These are phyloP conservation scores for Kewa caespitosa DNA, from an alignment of 179 eudicot genomes.

Conservation along the genomic window DNA sequence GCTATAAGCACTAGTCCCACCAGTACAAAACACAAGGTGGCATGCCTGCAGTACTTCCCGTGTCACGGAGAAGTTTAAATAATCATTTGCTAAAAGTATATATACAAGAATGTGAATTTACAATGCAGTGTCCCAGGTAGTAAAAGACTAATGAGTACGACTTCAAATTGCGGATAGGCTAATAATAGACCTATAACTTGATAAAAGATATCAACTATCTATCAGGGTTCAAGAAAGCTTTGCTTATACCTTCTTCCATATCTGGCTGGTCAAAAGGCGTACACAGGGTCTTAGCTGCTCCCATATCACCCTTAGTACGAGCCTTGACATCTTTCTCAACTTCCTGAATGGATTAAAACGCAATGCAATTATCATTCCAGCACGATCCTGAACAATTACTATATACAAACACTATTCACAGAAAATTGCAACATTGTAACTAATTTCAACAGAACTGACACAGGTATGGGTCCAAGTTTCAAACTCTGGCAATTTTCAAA, in stretches of 20 bases:
- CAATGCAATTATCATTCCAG: not conserved
- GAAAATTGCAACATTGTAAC: not conserved
- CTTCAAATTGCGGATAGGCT: not conserved
- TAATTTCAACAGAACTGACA: not conserved
- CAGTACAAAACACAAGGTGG: not conserved
- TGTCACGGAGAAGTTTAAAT: not conserved
- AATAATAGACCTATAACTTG: not conserved
- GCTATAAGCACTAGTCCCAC: not conserved
- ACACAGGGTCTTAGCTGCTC: conserved; percentile 93
- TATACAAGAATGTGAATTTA: too few relatives aligned
- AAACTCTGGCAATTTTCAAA: too few relatives aligned
- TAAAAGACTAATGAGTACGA: not conserved
- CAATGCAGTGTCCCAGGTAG: not conserved
- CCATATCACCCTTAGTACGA: conserved; percentile 93
- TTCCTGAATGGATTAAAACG: conserved; percentile 47
- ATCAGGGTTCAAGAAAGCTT: not conserved
- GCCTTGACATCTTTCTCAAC: conserved; percentile 95
- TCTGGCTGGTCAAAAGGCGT: conserved; percentile 96
- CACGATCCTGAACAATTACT: not conserved
- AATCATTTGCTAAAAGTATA: not conserved
- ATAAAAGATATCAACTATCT: not conserved
- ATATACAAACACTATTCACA: not conserved
- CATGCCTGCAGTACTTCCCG: not conserved
- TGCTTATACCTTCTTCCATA: conserved; percentile 72
- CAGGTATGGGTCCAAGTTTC: too few relatives aligned